Conservation (phyloP, 192 early-diverging fungal genomes). For the Obelidium mucronatum region DNA sequence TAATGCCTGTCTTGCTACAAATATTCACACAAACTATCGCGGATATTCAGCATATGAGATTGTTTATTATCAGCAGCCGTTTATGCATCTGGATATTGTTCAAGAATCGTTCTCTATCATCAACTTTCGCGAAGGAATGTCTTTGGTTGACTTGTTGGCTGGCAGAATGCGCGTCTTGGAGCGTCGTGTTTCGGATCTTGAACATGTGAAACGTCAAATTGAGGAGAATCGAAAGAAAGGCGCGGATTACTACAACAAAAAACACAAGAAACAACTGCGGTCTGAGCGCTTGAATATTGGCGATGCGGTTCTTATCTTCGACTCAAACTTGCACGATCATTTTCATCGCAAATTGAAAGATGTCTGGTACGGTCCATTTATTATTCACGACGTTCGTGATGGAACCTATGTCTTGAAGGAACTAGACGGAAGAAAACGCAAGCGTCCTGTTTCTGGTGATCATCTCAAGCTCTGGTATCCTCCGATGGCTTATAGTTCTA, state of each 20-base stretch:
- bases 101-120: not conserved
- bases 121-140: not conserved
- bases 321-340: not conserved
- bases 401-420: not conserved
- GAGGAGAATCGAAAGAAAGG: not conserved
- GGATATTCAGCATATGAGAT: not conserved
- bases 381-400: not conserved
- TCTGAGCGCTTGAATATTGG: not conserved
- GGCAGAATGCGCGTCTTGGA: not conserved
- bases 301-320: not conserved
- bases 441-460: not conserved
- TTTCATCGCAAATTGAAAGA: not conserved
- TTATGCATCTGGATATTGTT: not conserved
- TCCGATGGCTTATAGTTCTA: no score
- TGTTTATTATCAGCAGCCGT: not conserved
- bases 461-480: no score
- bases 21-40: not conserved
- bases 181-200: not conserved
- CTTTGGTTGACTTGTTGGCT: not conserved
- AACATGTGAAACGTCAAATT: not conserved
- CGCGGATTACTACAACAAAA: not conserved
- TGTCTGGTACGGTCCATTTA: not conserved
- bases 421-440: not conserved
- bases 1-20: not conserved
- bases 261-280: not conserved